Conservation (phyloP, 345 rosid genomes). For the Salix arbutifolia region DNA sequence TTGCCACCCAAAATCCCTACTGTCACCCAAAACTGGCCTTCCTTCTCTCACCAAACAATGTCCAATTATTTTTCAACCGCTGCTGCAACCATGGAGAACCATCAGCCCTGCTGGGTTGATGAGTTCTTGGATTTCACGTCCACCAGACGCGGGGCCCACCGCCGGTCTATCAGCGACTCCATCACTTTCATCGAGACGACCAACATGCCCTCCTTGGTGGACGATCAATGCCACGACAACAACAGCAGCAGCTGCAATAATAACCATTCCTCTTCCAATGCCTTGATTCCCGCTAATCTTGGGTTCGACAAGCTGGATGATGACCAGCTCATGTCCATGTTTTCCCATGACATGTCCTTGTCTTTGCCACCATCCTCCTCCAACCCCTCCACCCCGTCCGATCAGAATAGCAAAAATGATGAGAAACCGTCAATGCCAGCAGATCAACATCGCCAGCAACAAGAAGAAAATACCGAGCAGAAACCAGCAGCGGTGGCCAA, state of each 20-base stretch:
- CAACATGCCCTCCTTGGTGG: slow-evolving; percentile 25
- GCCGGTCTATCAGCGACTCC: slow-evolving; percentile 80
- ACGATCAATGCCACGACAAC: slow-evolving; percentile 13
- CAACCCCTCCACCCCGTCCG: slow-evolving; percentile 70
- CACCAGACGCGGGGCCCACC: slow-evolving; percentile 64
- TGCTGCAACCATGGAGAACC: slow-evolving; percentile 5
- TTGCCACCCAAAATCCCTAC: slow-evolving; percentile 19
- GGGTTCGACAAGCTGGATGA: slow-evolving; percentile 66
- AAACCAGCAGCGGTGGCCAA: slow-evolving; percentile 23
- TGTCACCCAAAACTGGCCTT: slow-evolving; percentile 26
- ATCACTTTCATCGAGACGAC: slow-evolving; percentile 57
- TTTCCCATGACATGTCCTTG: slow-evolving; percentile 58
- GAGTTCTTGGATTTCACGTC: slow-evolving; percentile 87
- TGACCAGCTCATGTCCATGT: slow-evolving; percentile 82
- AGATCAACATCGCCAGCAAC: slow-evolving; percentile 10
- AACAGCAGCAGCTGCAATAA: neutral
- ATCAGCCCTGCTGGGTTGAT: slow-evolving; percentile 62
- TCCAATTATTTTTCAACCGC: slow-evolving; percentile 16
- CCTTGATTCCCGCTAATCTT: slow-evolving; percentile 1
- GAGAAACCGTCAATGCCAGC: slow-evolving; percentile 34
- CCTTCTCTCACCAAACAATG: slow-evolving; percentile 41
- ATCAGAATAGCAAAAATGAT: slow-evolving; percentile 59
- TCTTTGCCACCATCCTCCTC: slow-evolving; percentile 46
- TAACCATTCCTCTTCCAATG: slow-evolving; percentile 4
- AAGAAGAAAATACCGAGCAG: neutral